Percentiles rank a stretch among this genome's conserved stretches.
Evolutionary conservation across 2,329 filamentous ascomycete species (phyloP).

Genomic region (Colletotrichum horii): DNA sequence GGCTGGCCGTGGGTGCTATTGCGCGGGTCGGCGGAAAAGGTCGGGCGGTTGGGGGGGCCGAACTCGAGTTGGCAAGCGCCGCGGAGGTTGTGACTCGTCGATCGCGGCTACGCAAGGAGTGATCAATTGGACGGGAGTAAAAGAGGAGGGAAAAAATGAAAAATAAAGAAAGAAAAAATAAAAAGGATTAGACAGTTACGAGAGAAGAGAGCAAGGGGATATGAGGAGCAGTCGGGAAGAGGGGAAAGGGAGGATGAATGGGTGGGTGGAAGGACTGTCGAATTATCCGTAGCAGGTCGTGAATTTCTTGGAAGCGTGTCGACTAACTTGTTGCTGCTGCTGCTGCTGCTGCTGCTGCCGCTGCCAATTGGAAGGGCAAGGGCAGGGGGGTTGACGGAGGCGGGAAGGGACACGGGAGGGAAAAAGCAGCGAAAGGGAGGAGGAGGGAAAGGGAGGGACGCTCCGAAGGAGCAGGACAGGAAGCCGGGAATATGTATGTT

Average conservation of each 20-base stretch:
- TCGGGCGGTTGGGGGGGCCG: slow-evolving; percentile 8
- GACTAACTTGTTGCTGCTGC: neutral
- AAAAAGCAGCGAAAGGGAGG: slow-evolving; percentile 15
- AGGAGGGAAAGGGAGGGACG: neutral
- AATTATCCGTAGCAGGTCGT: neutral
- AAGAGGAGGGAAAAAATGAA: neutral
- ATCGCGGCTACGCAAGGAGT: neutral
- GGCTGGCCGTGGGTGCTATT: neutral
- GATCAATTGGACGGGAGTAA: slow-evolving; percentile 3
- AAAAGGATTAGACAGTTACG: slow-evolving; percentile 30
- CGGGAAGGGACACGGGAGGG: neutral
- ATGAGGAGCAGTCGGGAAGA: neutral
- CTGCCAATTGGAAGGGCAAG: neutral
- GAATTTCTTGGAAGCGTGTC: neutral
- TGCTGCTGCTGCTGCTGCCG: neutral
- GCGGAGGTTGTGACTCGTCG: neutral
- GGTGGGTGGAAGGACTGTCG: neutral
- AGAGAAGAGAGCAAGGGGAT: slow-evolving; percentile 23
- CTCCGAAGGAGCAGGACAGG: slow-evolving; percentile 16
- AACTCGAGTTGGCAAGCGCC: neutral
- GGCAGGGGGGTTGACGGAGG: neutral
- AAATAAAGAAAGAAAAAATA: neutral
- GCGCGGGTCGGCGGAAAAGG: slow-evolving; percentile 13
- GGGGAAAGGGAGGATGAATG: neutral
- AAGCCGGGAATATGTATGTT: slow-evolving; percentile 22